Percentiles rank a stretch among this genome's conserved stretches.
phyloP scores from a whole-genome alignment of 805 yeast genomes.

The fission yeast (Schizosaccharomyces pombe) region ASM294v3 CU329670.1:3553001-3553500 shows the following conservation, averaged over 20 bases:
- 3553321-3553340: slow-evolving; percentile 42
- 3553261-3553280: slow-evolving; percentile 43
- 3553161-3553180: slow-evolving; percentile 24
- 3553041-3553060: neutral
- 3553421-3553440: slow-evolving; percentile 25
- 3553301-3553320: slow-evolving; percentile 59
- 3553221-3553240: slow-evolving; percentile 63
- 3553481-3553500: slow-evolving; percentile 71
- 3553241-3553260: slow-evolving; percentile 50
- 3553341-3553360: slow-evolving; percentile 71
- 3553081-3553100: slow-evolving; percentile 74
- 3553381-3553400: slow-evolving; percentile 59
- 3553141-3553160: slow-evolving; percentile 7
- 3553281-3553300: slow-evolving; percentile 68
- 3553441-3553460: slow-evolving; percentile 38
- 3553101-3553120: slow-evolving; percentile 47
- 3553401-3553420: slow-evolving; percentile 39
- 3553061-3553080: slow-evolving; percentile 24
- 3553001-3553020: neutral
- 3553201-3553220: slow-evolving; percentile 80
- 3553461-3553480: slow-evolving; percentile 53
- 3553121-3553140: slow-evolving; percentile 48
- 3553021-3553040: neutral
- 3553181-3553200: slow-evolving; percentile 87
- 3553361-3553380: slow-evolving; percentile 51